Conservation (phyloP, 257 asterid genomes). For the Solanum pennellii region DNA sequence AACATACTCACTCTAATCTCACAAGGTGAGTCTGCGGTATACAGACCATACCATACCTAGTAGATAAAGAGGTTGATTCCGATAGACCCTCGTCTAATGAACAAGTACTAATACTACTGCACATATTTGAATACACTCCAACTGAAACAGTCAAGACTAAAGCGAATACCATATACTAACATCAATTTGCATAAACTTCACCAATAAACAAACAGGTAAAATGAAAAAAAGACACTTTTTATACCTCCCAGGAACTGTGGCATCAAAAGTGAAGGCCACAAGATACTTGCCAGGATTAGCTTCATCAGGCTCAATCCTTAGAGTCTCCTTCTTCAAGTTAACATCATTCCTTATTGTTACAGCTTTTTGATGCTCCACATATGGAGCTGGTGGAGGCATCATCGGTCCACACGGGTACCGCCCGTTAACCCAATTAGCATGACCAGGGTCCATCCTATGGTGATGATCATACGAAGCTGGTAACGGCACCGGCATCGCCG, state of each 20-base stretch:
- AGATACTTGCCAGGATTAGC: slow-evolving; percentile 68
- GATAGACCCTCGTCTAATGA: background rate
- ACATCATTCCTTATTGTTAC: slow-evolving; percentile 92
- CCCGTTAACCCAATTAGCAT: slow-evolving; percentile 58
- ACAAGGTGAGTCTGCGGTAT: background rate
- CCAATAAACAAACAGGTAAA: background rate
- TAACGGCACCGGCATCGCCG: slow-evolving; percentile 53
- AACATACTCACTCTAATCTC: background rate
- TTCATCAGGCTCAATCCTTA: slow-evolving; percentile 79
- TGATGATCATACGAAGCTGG: slow-evolving; percentile 78
- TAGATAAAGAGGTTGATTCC: background rate
- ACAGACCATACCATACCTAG: background rate
- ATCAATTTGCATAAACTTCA: background rate
- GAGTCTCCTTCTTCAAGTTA: slow-evolving; percentile 86
- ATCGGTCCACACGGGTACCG: slow-evolving; percentile 66
- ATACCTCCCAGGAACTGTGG: slow-evolving; percentile 86
- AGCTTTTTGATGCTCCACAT: slow-evolving; percentile 97
- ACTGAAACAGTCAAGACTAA: background rate
- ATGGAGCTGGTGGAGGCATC: slow-evolving; percentile 52
- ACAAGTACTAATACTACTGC: background rate
- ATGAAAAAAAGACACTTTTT: background rate
- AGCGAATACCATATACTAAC: background rate
- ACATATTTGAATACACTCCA: background rate
- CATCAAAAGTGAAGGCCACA: slow-evolving; percentile 86
- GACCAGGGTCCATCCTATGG: slow-evolving; percentile 45